Percentiles rank a stretch among this genome's conserved stretches.
phyloP scores from a whole-genome alignment of 805 yeast genomes.

The Monosporozyma aerobia region DNA sequence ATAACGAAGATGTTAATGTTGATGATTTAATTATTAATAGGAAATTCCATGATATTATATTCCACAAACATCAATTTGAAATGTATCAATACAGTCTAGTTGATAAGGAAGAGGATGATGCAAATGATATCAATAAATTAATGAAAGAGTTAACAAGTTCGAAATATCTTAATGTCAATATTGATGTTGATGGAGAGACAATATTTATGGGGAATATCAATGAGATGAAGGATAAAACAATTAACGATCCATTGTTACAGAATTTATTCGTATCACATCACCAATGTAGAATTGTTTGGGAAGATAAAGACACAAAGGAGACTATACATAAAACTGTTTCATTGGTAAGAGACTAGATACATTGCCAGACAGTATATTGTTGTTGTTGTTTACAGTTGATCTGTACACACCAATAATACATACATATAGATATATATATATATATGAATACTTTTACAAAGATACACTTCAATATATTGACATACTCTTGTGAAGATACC shows the following conservation, averaged over 20 bases:
- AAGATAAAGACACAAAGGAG: constrained; percentile 1
- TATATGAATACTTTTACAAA: too few species aligned
- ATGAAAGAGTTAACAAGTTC: constrained; percentile 6
- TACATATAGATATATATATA: too few species aligned
- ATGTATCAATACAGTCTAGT: neutral
- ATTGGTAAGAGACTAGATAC: neutral
- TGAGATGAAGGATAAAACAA: constrained; percentile 6
- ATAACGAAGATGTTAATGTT: neutral
- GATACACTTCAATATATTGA: too few species aligned
- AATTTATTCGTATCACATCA: neutral
- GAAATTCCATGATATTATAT: neutral
- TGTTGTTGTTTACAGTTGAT: neutral
- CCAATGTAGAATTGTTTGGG: constrained; percentile 10
- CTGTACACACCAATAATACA: too few species aligned
- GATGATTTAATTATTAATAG: neutral
- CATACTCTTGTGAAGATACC: too few species aligned
- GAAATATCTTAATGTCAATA: constrained; percentile 6
- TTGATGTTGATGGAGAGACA: constrained; percentile 4
- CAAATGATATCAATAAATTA: neutral
- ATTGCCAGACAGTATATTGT: neutral
- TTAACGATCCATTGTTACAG: neutral
- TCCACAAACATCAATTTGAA: constrained; percentile 1
- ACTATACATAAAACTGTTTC: neutral
- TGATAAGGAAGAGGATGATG: neutral
- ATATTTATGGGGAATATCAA: constrained; percentile 12